These are phyloP conservation scores for Fusarium graminum DNA, from an alignment of 2,329 filamentous ascomycete species.

Conservation along the genomic window DNA sequence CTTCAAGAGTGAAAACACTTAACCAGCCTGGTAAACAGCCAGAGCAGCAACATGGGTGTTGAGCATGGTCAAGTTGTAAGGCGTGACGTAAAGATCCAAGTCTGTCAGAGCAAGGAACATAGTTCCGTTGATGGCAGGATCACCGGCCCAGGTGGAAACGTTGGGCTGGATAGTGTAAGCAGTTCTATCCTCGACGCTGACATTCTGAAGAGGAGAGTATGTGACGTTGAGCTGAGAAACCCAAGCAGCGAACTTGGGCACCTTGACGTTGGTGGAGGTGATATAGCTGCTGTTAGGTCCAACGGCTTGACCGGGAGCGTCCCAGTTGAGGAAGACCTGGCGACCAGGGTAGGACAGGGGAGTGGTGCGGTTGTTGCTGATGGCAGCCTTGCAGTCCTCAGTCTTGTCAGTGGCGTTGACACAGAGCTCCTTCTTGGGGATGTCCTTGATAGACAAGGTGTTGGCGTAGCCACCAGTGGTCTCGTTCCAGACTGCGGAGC, in stretches of 20 bases:
- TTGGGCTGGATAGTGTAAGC: conserved; percentile 82
- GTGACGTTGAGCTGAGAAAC: conserved; percentile 82
- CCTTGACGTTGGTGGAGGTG: conserved; percentile 70
- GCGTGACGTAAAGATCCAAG: conserved; percentile 74
- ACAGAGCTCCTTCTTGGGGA: conserved; percentile 65
- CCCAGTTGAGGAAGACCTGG: conserved; percentile 79
- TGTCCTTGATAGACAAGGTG: conserved; percentile 63
- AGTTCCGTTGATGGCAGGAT: conserved; percentile 80
- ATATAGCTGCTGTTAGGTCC: conserved; percentile 88
- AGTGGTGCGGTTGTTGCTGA: conserved; percentile 75
- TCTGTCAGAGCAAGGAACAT: conserved; percentile 85
- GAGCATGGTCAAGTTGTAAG: conserved; percentile 79
- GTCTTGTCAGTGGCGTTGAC: conserved; percentile 66
- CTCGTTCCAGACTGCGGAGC: conserved; percentile 72
- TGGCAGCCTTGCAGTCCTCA: conserved; percentile 71
- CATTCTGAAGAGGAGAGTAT: conserved; percentile 70
- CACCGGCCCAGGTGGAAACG: conserved; percentile 73
- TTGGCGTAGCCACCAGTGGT: conserved; percentile 71
- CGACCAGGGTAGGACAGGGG: conserved; percentile 82
- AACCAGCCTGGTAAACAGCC: conserved; percentile 83
- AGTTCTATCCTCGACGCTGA: conserved; percentile 60
- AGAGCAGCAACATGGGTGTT: conserved; percentile 83
- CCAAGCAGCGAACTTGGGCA: conserved; percentile 79
- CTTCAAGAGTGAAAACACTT: conserved; percentile 27
- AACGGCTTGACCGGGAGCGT: conserved; percentile 73